Evolutionary conservation across 306 rosid species (phyloP), one percentile per base, ranked within the genome.

Genomic region (Abrus precatorius): DNA sequence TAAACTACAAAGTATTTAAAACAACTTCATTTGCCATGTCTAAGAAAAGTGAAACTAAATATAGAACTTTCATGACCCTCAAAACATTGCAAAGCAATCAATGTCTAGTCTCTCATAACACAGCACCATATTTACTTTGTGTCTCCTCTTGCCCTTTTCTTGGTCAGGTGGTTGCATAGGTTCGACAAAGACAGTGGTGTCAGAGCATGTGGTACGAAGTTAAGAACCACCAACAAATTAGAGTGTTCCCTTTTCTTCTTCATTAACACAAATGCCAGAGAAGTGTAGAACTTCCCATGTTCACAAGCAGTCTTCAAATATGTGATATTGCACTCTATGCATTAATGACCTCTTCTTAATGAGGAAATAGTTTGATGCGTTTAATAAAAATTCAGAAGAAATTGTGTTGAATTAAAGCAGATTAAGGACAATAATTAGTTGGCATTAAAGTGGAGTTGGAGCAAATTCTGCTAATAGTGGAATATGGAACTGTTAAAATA

Each of bases 21-120:
- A 20, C 20, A 20, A 20, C 20, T 20, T 20, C 20, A 20, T 20
- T 20, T 20, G 20, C 20, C 20, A 20, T 20, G 20, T 20, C 20
- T 20, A 20, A 7, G 49, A 44, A 44, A 44, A 53, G 9, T 53
- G 30, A 53, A 53, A n/a, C 59, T 14, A n/a, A n/a, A 53, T 53
- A 53, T 8, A 53, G 7, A 53, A n/a, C 5, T 53, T 53, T 53
- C 59, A 53, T 8, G 1, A 53, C 5, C 59, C 61, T 55, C 10
- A 55, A 62, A 34, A 20, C 43, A 12, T 62, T 41, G 71, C 52
- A 41, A 65, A 65, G 11, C 70, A 64, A 38, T 14, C 70, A 7
- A 11, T 62, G 14, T 61, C 68, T 44, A 61, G 20, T 20, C 20
- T 20, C 20, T 20, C 0, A 20, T 20, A 20, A 20, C 20, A 20